A percentile compares a stretch with the other conserved stretches of the same genome.
Evolutionary conservation across 306 rosid genomes (phyloP).

Genomic region (Carpinus fangiana): DNA sequence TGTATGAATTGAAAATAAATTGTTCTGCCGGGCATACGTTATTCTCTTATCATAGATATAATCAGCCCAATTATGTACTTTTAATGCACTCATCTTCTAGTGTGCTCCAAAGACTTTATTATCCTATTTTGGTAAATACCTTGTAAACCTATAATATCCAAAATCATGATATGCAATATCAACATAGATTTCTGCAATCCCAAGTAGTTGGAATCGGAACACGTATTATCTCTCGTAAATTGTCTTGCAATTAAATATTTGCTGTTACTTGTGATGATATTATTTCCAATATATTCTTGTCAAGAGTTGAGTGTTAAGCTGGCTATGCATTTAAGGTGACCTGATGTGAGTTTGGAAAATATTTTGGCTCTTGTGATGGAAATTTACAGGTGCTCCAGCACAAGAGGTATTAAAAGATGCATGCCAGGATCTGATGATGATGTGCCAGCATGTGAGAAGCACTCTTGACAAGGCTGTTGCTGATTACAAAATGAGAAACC

Average conservation of each 20-base stretch:
- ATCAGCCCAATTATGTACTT: not conserved
- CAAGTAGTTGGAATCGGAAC: not conserved
- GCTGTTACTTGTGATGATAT: no score
- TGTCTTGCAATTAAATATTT: not conserved
- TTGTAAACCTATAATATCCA: not conserved
- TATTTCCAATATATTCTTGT: not conserved
- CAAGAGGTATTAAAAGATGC: slow-evolving; percentile 65
- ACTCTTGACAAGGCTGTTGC: slow-evolving; percentile 62
- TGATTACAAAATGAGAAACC: slow-evolving; percentile 46
- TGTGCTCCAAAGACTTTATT: not conserved
- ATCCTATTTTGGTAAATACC: not conserved
- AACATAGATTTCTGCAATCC: not conserved
- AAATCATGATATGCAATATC: not conserved
- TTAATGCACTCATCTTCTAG: not conserved
- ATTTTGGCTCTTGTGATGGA: slow-evolving; percentile 6
- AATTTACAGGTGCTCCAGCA: slow-evolving; percentile 66
- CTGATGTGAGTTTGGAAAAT: not conserved
- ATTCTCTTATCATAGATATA: not conserved
- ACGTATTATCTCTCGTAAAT: not conserved
- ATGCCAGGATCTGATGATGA: slow-evolving; percentile 73
- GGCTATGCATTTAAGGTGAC: not conserved
- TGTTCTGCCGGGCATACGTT: not conserved
- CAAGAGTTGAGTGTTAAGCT: not conserved
- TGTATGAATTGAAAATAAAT: not conserved
- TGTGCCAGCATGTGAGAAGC: slow-evolving; percentile 70